These are phyloP conservation scores for Apiotrichum siamense DNA, from an alignment of 1,284 basidiomycete species.

Conservation along the genomic window DNA sequence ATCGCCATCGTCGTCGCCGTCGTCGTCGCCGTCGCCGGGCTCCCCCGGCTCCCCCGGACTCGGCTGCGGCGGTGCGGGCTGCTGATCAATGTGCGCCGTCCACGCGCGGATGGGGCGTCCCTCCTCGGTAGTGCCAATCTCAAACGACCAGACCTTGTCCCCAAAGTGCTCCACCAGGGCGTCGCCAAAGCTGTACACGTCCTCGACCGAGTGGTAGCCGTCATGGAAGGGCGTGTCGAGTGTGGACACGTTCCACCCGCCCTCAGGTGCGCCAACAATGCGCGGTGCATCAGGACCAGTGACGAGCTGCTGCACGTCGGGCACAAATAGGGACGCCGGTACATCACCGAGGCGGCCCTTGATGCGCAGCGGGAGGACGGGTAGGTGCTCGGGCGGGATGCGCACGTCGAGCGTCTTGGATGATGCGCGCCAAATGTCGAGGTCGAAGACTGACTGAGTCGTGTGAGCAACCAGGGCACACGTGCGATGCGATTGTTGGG, in stretches of 20 bases:
- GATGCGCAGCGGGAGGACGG: not conserved
- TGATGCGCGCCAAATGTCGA: constrained; percentile 44
- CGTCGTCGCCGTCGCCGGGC: too few relatives aligned
- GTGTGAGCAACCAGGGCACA: too few relatives aligned
- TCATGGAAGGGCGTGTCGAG: constrained; percentile 40
- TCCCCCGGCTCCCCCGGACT: too few relatives aligned
- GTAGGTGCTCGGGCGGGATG: constrained; percentile 9
- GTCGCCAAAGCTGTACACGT: constrained; percentile 39
- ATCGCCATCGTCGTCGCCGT: too few relatives aligned
- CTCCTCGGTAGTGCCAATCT: constrained; percentile 35
- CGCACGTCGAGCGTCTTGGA: constrained; percentile 30
- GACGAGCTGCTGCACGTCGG: constrained; percentile 34
- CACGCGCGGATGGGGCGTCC: constrained; percentile 34
- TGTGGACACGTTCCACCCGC: constrained; percentile 28
- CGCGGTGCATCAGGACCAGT: constrained; percentile 16
- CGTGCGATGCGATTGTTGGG: too few relatives aligned
- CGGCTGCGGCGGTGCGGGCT: constrained; percentile 9
- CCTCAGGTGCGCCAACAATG: constrained; percentile 1
- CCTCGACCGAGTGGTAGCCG: constrained; percentile 38
- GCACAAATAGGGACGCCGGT: constrained; percentile 19
- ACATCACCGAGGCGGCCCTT: not conserved
- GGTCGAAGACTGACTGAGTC: constrained; percentile 13
- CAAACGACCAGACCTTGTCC: constrained; percentile 24
- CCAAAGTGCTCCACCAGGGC: constrained; percentile 31
- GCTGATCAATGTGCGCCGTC: constrained; percentile 21